Evolutionary conservation across 2,329 filamentous ascomycete genomes (phyloP).

Genomic region (Zasmidium citrigriseum): DNA sequence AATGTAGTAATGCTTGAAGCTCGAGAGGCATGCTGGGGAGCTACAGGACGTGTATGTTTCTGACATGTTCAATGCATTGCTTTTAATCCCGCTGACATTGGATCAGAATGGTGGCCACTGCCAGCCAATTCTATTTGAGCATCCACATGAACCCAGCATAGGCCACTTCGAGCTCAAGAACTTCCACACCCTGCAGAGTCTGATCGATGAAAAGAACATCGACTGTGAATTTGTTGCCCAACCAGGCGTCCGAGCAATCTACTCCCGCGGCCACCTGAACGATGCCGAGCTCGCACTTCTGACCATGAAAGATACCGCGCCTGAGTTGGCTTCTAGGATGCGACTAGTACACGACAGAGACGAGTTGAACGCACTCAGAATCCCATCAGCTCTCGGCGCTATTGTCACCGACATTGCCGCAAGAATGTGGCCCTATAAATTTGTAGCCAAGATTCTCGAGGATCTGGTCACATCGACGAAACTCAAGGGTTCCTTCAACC

Average conservation of each 20-base stretch:
- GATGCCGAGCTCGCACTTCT: slow-evolving; percentile 54
- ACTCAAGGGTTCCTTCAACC: slow-evolving; percentile 57
- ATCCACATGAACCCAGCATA: slow-evolving; percentile 54
- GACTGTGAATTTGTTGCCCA: slow-evolving; percentile 69
- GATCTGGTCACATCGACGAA: slow-evolving; percentile 48
- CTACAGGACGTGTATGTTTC: slow-evolving; percentile 75
- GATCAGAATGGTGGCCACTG: slow-evolving; percentile 63
- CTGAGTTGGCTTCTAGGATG: slow-evolving; percentile 56
- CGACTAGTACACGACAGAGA: slow-evolving; percentile 42
- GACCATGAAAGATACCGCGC: slow-evolving; percentile 52
- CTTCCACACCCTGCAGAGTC: slow-evolving; percentile 59
- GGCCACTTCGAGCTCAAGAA: slow-evolving; percentile 73
- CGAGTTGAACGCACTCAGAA: slow-evolving; percentile 54
- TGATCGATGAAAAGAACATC: slow-evolving; percentile 60
- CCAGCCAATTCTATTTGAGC: slow-evolving; percentile 68
- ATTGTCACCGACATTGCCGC: slow-evolving; percentile 67
- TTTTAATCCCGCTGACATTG: background rate
- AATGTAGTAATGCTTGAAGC: slow-evolving; percentile 75
- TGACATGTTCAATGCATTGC: background rate
- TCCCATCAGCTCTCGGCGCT: slow-evolving; percentile 60
- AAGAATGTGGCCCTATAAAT: slow-evolving; percentile 80
- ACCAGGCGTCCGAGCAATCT: slow-evolving; percentile 66
- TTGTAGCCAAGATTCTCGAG: slow-evolving; percentile 72
- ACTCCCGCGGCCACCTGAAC: slow-evolving; percentile 56
- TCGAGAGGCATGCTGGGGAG: slow-evolving; percentile 77